Conservation (phyloP, 148 eudicot species). For the Cornus suecica region DNA sequence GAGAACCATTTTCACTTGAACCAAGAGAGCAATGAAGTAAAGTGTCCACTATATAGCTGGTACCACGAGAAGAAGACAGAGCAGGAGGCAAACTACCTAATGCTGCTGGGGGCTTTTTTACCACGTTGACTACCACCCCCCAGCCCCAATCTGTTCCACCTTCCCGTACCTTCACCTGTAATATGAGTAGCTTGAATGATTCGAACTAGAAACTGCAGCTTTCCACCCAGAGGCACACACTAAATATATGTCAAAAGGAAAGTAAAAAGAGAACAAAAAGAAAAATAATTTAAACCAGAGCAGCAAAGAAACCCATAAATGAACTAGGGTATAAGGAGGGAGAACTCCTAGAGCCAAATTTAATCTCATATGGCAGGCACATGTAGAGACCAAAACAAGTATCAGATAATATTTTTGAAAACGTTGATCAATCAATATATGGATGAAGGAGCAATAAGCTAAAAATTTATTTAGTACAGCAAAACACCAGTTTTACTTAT, state of each 20-base stretch:
- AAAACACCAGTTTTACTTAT: neutral
- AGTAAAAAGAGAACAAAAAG: neutral
- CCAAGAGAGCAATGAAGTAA: slow-evolving; percentile 91
- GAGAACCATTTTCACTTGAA: slow-evolving; percentile 85
- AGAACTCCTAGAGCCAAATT: neutral
- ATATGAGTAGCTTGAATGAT: neutral
- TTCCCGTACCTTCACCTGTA: slow-evolving; percentile 81
- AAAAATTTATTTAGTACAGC: neutral
- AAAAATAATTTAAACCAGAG: neutral
- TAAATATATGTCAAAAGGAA: neutral
- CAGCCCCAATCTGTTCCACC: slow-evolving; percentile 98
- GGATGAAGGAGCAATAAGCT: neutral
- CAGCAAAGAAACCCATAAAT: neutral
- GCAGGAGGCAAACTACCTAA: slow-evolving; percentile 51
- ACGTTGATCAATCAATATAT: neutral
- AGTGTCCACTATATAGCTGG: slow-evolving; percentile 81
- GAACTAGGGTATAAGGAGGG: neutral
- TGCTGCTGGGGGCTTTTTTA: slow-evolving; percentile 62
- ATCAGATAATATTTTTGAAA: neutral
- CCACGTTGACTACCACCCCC: slow-evolving; percentile 98
- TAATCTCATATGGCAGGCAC: neutral
- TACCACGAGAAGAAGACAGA: slow-evolving; percentile 56
- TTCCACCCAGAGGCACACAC: neutral
- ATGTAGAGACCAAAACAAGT: neutral
- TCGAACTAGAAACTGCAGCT: neutral